phyloP scores from a whole-genome alignment of 805 yeast genomes.

The Spathaspora girioi region DNA sequence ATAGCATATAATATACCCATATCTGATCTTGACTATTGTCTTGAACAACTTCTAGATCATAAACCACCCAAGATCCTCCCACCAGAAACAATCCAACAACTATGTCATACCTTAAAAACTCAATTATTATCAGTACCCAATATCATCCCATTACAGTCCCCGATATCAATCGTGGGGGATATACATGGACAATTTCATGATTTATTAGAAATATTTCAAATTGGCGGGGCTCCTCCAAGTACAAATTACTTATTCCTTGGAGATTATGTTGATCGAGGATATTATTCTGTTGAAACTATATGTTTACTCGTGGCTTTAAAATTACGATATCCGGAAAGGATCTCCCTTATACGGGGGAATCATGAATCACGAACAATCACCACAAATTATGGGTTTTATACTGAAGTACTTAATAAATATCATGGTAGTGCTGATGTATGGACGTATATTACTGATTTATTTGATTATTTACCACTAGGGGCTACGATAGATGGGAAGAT shows the following conservation, averaged over 20 bases:
- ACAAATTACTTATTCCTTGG: slow-evolving; percentile 92
- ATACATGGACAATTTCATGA: slow-evolving; percentile 98
- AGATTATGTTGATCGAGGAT: slow-evolving; percentile 94
- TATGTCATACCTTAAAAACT: slow-evolving; percentile 79
- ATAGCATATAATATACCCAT: slow-evolving; percentile 28
- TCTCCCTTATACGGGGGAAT: slow-evolving; percentile 84
- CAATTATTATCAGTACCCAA: slow-evolving; percentile 77
- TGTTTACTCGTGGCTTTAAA: slow-evolving; percentile 77
- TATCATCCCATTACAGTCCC: slow-evolving; percentile 77
- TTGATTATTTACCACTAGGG: slow-evolving; percentile 84
- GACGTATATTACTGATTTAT: slow-evolving; percentile 85
- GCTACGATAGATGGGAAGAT: slow-evolving; percentile 87
- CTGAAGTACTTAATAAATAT: slow-evolving; percentile 90
- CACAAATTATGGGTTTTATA: slow-evolving; percentile 93
- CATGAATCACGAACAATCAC: slow-evolving; percentile 97
- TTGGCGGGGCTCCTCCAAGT: slow-evolving; percentile 90
- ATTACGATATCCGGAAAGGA: slow-evolving; percentile 81
- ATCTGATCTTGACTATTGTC: slow-evolving; percentile 39
- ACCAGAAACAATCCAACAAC: slow-evolving; percentile 35
- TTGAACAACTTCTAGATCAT: slow-evolving; percentile 37
- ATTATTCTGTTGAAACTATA: slow-evolving; percentile 91
- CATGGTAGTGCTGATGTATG: slow-evolving; percentile 72
- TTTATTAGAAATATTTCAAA: slow-evolving; percentile 83
- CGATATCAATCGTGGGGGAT: slow-evolving; percentile 95
- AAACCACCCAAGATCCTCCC: slow-evolving; percentile 43